Percentiles rank a stretch among this genome's conserved stretches.
phyloP scores from a whole-genome alignment of 2,329 filamentous ascomycete species.

The Sarocladium strictum region DNA sequence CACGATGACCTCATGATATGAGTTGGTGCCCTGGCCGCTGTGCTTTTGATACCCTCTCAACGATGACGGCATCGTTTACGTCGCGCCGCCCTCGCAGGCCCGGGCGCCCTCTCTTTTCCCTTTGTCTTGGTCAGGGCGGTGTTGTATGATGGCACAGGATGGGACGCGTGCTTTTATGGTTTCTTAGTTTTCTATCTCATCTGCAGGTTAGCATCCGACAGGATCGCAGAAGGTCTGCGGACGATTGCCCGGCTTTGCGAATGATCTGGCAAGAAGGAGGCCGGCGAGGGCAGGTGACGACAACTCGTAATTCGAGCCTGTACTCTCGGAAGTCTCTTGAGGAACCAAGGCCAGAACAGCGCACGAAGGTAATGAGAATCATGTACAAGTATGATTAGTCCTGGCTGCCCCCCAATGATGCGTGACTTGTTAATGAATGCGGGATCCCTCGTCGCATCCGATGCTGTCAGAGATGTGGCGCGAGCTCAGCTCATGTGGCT shows the following conservation, averaged over 20 bases:
- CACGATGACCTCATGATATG: constrained; percentile 9
- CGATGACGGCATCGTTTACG: constrained; percentile 10
- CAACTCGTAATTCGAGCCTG: neutral
- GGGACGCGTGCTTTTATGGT: constrained; percentile 31
- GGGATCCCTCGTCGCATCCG: too few species aligned
- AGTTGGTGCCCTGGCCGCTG: neutral
- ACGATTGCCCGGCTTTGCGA: constrained; percentile 3
- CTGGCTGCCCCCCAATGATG: neutral
- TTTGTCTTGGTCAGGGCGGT: constrained; percentile 32
- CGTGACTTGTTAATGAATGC: neutral
- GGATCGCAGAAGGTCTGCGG: constrained; percentile 4
- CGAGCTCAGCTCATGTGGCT: constrained; percentile 8
- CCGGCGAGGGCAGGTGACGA: constrained; percentile 6
- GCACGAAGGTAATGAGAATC: constrained; percentile 10
- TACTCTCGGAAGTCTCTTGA: constrained; percentile 6
- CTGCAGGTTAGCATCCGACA: constrained; percentile 7
- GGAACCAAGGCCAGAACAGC: constrained; percentile 7
- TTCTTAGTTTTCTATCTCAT: constrained; percentile 13
- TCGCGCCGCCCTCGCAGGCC: constrained; percentile 14
- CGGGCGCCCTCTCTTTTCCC: constrained; percentile 25
- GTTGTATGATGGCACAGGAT: constrained; percentile 36
- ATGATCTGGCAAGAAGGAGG: constrained; percentile 6
- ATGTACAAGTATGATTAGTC: constrained; percentile 3
- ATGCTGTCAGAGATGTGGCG: neutral
- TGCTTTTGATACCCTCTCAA: constrained; percentile 3